Percentiles rank a stretch among this genome's conserved stretches.
Evolutionary conservation across 768 basidiomycete genomes (phyloP).

Genomic region (Lactarius psammicola): DNA sequence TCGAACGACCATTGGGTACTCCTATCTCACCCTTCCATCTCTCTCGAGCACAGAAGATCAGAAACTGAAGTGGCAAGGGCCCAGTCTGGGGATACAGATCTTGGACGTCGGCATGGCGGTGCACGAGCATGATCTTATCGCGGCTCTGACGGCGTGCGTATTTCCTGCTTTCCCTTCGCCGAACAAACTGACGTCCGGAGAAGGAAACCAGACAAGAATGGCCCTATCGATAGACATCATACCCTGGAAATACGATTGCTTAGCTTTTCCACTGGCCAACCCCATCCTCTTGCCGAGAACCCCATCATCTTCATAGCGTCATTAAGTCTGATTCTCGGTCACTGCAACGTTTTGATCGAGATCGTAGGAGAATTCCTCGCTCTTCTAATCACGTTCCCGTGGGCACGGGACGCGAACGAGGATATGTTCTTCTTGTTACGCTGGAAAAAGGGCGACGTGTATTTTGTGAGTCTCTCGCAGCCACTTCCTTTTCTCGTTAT

Average conservation of each 20-base stretch:
- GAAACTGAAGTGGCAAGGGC: conserved; percentile 2
- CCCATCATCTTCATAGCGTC: conserved; percentile 22
- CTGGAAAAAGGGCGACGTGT: conserved; percentile 34
- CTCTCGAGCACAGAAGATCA: not conserved
- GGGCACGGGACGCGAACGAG: conserved; percentile 6
- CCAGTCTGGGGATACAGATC: conserved; percentile 16
- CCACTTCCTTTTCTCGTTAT: not conserved
- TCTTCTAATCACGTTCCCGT: conserved; percentile 23
- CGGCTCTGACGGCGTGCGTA: conserved; percentile 24
- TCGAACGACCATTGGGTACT: conserved; percentile 17
- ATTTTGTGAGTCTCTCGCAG: conserved; percentile 28
- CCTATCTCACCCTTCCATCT: conserved; percentile 22
- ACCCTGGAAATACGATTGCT: conserved; percentile 24
- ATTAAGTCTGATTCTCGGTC: conserved; percentile 10
- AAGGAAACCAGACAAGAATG: conserved; percentile 6
- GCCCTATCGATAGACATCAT: not conserved
- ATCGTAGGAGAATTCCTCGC: conserved; percentile 27
- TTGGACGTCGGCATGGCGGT: conserved; percentile 26
- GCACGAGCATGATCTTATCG: conserved; percentile 27
- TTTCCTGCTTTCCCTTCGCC: not conserved
- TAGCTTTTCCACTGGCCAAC: conserved; percentile 24
- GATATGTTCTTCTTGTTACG: conserved; percentile 31
- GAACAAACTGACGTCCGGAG: not conserved
- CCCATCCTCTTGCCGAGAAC: conserved; percentile 21
- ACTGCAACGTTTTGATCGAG: conserved; percentile 24